phyloP scores from a whole-genome alignment of 176 grass and related monocot species.

The Oryza brachyantha region DNA sequence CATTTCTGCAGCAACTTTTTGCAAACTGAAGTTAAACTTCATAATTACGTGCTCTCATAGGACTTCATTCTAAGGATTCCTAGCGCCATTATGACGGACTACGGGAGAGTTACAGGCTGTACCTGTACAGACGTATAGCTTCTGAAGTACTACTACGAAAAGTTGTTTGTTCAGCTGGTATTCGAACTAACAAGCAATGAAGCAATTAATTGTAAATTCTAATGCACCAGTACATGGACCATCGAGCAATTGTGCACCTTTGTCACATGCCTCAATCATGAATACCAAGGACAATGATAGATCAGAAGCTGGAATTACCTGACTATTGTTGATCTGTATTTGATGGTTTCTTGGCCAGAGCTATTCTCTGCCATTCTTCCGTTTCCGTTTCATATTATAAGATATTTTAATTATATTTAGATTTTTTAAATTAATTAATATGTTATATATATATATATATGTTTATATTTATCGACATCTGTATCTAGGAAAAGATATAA shows the following conservation, averaged over 20 bases:
- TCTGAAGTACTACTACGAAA: background rate
- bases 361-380: background rate
- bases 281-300: background rate
- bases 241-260: background rate
- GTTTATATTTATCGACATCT: too few species aligned
- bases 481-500: too few species aligned
- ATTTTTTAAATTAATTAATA: too few species aligned
- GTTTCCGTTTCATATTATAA: too few species aligned
- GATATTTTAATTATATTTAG: too few species aligned
- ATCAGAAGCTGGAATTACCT: background rate
- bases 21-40: background rate
- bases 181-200: background rate
- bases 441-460: too few species aligned
- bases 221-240: background rate
- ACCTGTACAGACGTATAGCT: background rate
- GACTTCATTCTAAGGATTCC: background rate
- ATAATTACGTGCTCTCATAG: background rate
- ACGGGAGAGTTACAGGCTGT: background rate
- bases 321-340: background rate
- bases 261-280: constrained; percentile 3
- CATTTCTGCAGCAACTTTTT: too few species aligned
- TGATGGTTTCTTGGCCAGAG: background rate
- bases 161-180: background rate
- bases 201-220: background rate
- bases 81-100: background rate